Base-by-base conservation (phyloP, 352 stramenopile species). In the Globisporangium recalcitrans region DNA sequence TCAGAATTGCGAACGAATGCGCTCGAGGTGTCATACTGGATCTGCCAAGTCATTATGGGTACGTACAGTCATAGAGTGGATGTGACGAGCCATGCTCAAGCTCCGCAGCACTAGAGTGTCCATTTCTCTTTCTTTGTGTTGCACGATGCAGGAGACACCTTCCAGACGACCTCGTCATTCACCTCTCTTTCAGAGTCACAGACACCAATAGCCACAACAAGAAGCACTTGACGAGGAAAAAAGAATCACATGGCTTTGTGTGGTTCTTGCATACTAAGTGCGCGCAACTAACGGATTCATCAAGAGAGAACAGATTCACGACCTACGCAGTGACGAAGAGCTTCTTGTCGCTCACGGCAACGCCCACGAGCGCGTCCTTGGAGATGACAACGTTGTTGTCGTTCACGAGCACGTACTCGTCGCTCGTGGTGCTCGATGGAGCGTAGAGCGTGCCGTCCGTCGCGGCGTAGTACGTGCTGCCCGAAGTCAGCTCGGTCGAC, bases 301-400 rank as follows among this genome's bases (percentile, higher is more conserved):
- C 42, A 26, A 49, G 38, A 44, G 38, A 46, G 19, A 46, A 11
- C 38, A 46, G 10, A 21, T 46, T 46, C 38, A 21, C 38, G 16
- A 46, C 24, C 55, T 52, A 47, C 4, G 46, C 71, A 3, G 71
- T 81, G 52, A 90, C 75, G 40, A 88, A 78, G 11, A 92, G 67
- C 61, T 84, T 87, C 52, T 74, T 74, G 63, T 60, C 65, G 70
- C 75, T 79, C 56, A 93, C 65, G 48, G 83, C 83, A 22, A 91
- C 73, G 51, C 83, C 81, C 11, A 93, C 80, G 27, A 88, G 71
- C 19, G 80, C 71, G 54, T 91, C 81, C 69, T 90, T 91, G 56
- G 83, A 91, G 58, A 91, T 75, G 52, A 93, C 78, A 34, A 90
- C 63, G 59, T 63, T 86, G 74, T 90, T 86, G 65, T 84, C 78